These are phyloP conservation scores for Claviceps pusilla DNA, from an alignment of 2,329 filamentous ascomycete genomes.

Conservation along the genomic window DNA sequence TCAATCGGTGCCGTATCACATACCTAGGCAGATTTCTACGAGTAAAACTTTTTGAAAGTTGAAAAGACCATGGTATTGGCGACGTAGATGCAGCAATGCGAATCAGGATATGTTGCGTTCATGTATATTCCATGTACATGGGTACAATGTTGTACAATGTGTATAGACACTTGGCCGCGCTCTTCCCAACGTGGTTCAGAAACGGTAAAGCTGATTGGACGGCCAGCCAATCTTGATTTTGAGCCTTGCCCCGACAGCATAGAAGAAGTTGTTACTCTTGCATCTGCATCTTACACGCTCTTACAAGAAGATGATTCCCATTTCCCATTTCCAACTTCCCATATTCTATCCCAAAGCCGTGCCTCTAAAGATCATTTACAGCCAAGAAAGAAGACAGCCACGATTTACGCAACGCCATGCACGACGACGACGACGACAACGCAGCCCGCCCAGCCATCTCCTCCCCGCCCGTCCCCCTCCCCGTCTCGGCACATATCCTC, in stretches of 20 bases:
- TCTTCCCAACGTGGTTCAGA: neutral
- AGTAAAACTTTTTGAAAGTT: constrained; percentile 5
- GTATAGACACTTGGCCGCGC: too few relatives aligned
- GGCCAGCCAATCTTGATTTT: neutral
- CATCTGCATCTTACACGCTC: too few relatives aligned
- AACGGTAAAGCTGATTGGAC: neutral
- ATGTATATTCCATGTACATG: neutral
- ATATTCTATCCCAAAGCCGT: too few relatives aligned
- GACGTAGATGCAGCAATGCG: too few relatives aligned
- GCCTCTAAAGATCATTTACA: too few relatives aligned
- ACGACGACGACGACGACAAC: neutral
- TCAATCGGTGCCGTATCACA: constrained; percentile 3
- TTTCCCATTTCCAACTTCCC: too few relatives aligned
- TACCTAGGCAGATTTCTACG: constrained; percentile 10
- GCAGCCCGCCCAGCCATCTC: neutral
- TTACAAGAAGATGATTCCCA: too few relatives aligned
- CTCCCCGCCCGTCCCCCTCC: constrained; percentile 19
- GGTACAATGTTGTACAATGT: too few relatives aligned
- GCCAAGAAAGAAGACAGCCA: too few relatives aligned
- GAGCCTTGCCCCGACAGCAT: neutral
- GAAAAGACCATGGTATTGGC: neutral
- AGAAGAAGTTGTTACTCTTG: too few relatives aligned
- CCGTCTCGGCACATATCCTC: constrained; percentile 29
- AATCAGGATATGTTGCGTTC: neutral
- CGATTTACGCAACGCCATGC: neutral